Conservation (phyloP, 257 asterid species). For the Nicotiana otophora region DNA sequence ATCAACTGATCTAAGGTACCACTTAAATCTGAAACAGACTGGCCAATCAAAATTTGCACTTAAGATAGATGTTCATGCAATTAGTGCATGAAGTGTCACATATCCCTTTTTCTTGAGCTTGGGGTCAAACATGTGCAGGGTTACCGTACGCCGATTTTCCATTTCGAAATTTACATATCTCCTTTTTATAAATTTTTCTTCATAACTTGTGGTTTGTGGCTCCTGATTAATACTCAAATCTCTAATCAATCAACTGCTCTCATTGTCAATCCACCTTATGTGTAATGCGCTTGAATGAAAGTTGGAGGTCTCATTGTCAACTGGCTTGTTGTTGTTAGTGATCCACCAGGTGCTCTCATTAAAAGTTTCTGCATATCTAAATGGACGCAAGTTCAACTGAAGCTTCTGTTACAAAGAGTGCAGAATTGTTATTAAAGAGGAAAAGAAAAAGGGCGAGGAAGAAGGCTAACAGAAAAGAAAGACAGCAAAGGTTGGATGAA, state of each 20-base stretch:
- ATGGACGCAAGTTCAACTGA: slow-evolving; percentile 16
- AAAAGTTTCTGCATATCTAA: neutral
- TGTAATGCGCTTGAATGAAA: neutral
- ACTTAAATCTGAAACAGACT: neutral
- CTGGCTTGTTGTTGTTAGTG: neutral
- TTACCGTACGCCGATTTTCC: neutral
- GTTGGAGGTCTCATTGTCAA: too few relatives aligned
- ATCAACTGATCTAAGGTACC: neutral
- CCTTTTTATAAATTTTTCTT: neutral
- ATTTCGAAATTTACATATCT: neutral
- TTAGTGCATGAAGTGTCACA: neutral
- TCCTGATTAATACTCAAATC: neutral
- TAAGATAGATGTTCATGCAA: neutral
- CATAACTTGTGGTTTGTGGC: neutral
- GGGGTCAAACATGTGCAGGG: neutral
- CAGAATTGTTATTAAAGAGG: slow-evolving; percentile 12
- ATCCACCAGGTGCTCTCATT: neutral
- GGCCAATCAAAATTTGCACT: neutral
- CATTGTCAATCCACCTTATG: neutral
- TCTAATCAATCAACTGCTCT: neutral
- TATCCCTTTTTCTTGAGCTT: neutral
- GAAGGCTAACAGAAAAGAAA: slow-evolving; percentile 18
- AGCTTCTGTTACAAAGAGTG: neutral
- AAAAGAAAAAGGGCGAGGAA: slow-evolving; percentile 13
- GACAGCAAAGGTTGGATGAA: slow-evolving; percentile 22